Conservation (phyloP, 2,329 filamentous ascomycete genomes). For the Shiraia sp. region DNA sequence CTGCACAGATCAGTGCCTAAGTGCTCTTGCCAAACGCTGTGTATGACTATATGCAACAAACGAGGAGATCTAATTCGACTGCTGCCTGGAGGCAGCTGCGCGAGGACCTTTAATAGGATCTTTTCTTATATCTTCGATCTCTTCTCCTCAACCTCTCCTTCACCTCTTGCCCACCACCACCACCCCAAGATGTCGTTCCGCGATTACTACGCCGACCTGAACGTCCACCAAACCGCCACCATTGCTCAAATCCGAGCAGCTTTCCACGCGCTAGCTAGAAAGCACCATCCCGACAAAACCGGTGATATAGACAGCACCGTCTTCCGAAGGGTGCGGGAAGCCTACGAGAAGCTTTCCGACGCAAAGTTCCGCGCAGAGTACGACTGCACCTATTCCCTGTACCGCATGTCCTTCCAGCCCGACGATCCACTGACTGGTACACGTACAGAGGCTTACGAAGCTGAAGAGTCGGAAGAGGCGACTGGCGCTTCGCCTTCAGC, state of each 20-base stretch:
- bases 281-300: conserved; percentile 94
- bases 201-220: conserved; percentile 83
- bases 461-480: background rate
- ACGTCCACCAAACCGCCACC: conserved; percentile 76
- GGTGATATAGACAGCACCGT: conserved; percentile 52
- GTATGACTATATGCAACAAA: too few species aligned
- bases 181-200: conserved; percentile 41
- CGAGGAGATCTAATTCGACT: too few species aligned
- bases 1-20: background rate
- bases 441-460: background rate
- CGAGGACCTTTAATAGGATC: background rate
- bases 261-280: conserved; percentile 92
- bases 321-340: conserved; percentile 17
- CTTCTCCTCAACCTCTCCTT: too few species aligned
- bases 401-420: background rate
- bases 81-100: background rate
- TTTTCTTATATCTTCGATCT: too few species aligned
- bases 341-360: conserved; percentile 17
- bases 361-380: conserved; percentile 6
- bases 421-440: background rate
- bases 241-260: conserved; percentile 89
- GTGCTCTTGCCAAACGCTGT: too few species aligned
- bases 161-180: background rate
- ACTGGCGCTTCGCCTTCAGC: background rate
- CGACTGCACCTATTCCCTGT: conserved; percentile 7